These are phyloP conservation scores for Daldinia sp. DNA, from an alignment of 2,329 filamentous ascomycete species.

Conservation along the genomic window DNA sequence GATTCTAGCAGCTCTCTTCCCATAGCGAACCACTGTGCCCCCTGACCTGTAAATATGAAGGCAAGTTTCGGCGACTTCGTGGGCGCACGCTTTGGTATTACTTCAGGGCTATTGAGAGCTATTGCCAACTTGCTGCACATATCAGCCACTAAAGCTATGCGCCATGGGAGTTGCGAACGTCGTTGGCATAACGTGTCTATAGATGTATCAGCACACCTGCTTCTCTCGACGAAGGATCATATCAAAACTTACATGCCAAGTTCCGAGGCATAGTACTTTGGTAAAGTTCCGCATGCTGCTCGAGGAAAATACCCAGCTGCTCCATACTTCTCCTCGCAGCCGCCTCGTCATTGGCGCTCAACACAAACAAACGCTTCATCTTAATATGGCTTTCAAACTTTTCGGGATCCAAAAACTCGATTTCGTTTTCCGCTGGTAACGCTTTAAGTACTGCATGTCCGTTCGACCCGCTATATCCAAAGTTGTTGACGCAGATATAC, in stretches of 20 bases:
- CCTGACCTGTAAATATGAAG: constrained; percentile 54
- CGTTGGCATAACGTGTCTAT: constrained; percentile 49
- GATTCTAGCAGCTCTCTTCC: constrained; percentile 49
- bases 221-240: background rate
- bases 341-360: constrained; percentile 42
- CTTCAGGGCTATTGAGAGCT: constrained; percentile 44
- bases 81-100: constrained; percentile 41
- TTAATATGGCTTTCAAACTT: constrained; percentile 38
- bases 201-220: constrained; percentile 2
- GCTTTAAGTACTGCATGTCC: constrained; percentile 51
- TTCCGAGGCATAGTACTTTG: constrained; percentile 48
- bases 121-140: constrained; percentile 43
- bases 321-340: constrained; percentile 43
- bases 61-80: constrained; percentile 45
- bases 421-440: constrained; percentile 36
- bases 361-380: constrained; percentile 37
- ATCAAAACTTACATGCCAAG: constrained; percentile 44
- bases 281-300: constrained; percentile 42
- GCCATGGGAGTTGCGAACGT: constrained; percentile 47
- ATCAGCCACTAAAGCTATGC: constrained; percentile 39
- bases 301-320: constrained; percentile 46
- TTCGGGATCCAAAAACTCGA: constrained; percentile 30
- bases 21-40: constrained; percentile 54
- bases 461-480: constrained; percentile 54
- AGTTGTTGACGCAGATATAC: constrained; percentile 51